Evolutionary conservation across 2,329 filamentous ascomycete species (phyloP).

Genomic region (Colletotrichum sp.): DNA sequence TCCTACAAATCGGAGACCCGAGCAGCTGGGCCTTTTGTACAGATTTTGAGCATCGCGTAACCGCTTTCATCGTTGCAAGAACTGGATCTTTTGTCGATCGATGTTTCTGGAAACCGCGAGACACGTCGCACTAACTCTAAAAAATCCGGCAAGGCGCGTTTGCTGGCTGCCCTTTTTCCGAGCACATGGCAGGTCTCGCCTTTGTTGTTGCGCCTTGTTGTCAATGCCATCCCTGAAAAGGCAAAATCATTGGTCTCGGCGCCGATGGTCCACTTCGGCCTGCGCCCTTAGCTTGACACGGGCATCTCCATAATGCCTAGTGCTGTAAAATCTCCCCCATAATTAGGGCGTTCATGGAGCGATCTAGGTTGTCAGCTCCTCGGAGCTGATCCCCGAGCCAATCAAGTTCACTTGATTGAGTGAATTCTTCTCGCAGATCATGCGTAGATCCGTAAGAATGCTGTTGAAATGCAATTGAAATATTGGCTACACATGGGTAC

Average conservation of each 20-base stretch:
- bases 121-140: background rate
- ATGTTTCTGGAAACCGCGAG: background rate
- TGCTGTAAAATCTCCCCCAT: background rate
- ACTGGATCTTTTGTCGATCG: background rate
- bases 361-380: background rate
- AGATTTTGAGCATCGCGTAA: background rate
- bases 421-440: background rate
- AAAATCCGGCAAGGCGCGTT: background rate
- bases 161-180: background rate
- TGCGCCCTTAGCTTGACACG: slow-evolving; percentile 13
- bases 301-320: background rate
- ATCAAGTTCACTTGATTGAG: background rate
- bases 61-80: background rate
- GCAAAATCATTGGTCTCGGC: background rate
- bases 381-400: background rate
- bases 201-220: background rate
- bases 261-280: background rate
- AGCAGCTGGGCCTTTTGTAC: background rate
- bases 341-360: background rate
- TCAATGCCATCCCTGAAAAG: slow-evolving; percentile 6
- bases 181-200: background rate
- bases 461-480: background rate
- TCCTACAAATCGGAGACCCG: background rate
- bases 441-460: background rate
- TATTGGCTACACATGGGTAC: background rate